These are phyloP conservation scores for Millerozyma acaciae DNA, from an alignment of 805 yeast genomes.

Conservation along the genomic window DNA sequence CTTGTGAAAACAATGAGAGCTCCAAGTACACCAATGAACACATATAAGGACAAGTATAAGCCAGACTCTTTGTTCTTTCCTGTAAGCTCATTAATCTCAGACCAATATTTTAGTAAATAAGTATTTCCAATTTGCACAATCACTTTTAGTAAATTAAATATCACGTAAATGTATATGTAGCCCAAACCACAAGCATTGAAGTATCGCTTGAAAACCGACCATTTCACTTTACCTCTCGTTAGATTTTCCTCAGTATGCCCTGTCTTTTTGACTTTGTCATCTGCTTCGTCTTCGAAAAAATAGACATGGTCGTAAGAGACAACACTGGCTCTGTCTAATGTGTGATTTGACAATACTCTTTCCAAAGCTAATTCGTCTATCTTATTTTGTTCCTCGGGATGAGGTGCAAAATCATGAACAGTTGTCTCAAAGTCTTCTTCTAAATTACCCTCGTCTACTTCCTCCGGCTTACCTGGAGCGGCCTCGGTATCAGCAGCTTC, in stretches of 20 bases:
- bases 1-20: slow-evolving; percentile 38
- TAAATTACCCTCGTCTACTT: neutral
- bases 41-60: slow-evolving; percentile 52
- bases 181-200: slow-evolving; percentile 47
- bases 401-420: neutral
- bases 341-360: slow-evolving; percentile 2
- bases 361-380: slow-evolving; percentile 10
- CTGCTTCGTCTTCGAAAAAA: slow-evolving; percentile 22
- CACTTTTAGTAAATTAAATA: slow-evolving; percentile 30
- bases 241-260: slow-evolving; percentile 28
- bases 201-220: slow-evolving; percentile 51
- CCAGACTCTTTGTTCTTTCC: slow-evolving; percentile 40
- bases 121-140: slow-evolving; percentile 17
- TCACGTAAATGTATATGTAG: slow-evolving; percentile 36
- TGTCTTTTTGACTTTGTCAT: slow-evolving; percentile 7
- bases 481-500: neutral
- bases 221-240: slow-evolving; percentile 58
- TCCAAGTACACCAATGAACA: neutral
- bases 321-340: slow-evolving; percentile 19
- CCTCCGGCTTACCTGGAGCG: neutral
- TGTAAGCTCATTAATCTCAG: slow-evolving; percentile 47
- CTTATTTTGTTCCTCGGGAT: neutral
- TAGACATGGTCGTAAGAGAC: slow-evolving; percentile 33
- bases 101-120: slow-evolving; percentile 69
- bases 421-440: neutral